Percentiles rank a stretch among this genome's conserved stretches.
Evolutionary conservation across 2,329 filamentous ascomycete species (phyloP).

Genomic region (Cryoendolithus antarcticus): DNA sequence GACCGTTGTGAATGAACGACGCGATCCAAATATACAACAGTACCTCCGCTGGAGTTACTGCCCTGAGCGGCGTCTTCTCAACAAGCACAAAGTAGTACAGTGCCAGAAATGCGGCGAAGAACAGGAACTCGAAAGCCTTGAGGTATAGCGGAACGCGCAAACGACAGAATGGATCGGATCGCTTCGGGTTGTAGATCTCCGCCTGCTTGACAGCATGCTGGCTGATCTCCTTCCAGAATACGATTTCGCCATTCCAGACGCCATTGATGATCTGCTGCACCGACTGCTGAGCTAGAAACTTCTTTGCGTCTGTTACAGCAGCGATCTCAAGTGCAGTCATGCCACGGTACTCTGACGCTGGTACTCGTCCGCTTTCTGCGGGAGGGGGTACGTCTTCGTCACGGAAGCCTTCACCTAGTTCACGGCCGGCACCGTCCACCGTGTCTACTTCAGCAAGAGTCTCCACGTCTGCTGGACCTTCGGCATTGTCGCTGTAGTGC

Average conservation of each 20-base stretch:
- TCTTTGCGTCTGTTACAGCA: slow-evolving; percentile 67
- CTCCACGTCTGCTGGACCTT: slow-evolving; percentile 13
- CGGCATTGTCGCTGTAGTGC: slow-evolving; percentile 8
- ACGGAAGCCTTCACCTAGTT: neutral
- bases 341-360: slow-evolving; percentile 45
- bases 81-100: slow-evolving; percentile 79
- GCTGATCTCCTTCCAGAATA: slow-evolving; percentile 71
- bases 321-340: slow-evolving; percentile 83
- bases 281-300: slow-evolving; percentile 66
- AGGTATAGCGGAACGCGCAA: slow-evolving; percentile 71
- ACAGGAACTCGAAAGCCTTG: slow-evolving; percentile 71
- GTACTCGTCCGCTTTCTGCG: slow-evolving; percentile 8
- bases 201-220: slow-evolving; percentile 63
- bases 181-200: slow-evolving; percentile 56
- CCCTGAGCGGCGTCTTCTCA: slow-evolving; percentile 48
- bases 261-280: slow-evolving; percentile 75
- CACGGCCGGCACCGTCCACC: neutral
- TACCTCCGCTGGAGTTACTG: slow-evolving; percentile 57
- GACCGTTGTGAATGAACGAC: slow-evolving; percentile 71
- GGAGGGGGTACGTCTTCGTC: neutral
- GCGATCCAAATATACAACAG: slow-evolving; percentile 76
- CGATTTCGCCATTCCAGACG: slow-evolving; percentile 76
- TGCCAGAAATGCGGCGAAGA: slow-evolving; percentile 63
- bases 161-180: slow-evolving; percentile 61
- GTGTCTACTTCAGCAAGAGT: neutral